Evolutionary conservation across 2,329 filamentous ascomycete species (phyloP).

Genomic region (Alternaria metachromatica): DNA sequence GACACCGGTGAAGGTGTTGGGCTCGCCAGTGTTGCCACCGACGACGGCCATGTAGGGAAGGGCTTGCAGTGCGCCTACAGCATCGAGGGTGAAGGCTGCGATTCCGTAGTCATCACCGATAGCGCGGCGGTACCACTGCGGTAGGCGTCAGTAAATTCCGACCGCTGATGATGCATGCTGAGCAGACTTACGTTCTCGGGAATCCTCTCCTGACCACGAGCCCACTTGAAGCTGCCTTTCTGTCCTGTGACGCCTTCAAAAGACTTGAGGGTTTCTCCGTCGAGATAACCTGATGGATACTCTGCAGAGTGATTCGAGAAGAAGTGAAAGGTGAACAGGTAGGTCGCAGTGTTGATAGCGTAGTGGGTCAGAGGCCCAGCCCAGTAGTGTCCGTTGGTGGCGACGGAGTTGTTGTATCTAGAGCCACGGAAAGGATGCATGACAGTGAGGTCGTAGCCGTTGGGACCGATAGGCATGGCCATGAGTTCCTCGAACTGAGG

Average conservation of each 20-base stretch:
- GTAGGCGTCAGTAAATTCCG: slow-evolving; percentile 11
- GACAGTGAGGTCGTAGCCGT: slow-evolving; percentile 4
- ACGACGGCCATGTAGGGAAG: slow-evolving; percentile 17
- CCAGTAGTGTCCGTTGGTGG: slow-evolving; percentile 21
- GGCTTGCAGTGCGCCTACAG: slow-evolving; percentile 19
- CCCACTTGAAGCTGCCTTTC: slow-evolving; percentile 25
- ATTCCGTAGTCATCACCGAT: slow-evolving; percentile 18
- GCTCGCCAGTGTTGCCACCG: slow-evolving; percentile 29
- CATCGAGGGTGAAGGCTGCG: background rate
- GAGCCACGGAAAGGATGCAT: slow-evolving; percentile 19
- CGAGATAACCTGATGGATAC: slow-evolving; percentile 26
- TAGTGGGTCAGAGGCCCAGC: slow-evolving; percentile 26
- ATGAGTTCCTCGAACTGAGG: slow-evolving; percentile 4
- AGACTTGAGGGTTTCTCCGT: slow-evolving; percentile 23
- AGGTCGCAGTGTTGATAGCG: slow-evolving; percentile 18
- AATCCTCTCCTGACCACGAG: slow-evolving; percentile 25
- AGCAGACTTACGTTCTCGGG: slow-evolving; percentile 27
- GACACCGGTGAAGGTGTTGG: slow-evolving; percentile 25
- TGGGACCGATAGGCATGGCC: slow-evolving; percentile 4
- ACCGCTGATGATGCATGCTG: background rate
- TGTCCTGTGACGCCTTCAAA: slow-evolving; percentile 28
- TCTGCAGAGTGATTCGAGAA: slow-evolving; percentile 31
- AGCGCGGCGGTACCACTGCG: slow-evolving; percentile 15
- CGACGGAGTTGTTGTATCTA: slow-evolving; percentile 24
- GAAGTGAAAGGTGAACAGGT: slow-evolving; percentile 16